Conservation (phyloP, 2,329 filamentous ascomycete species). For the Lasiodiplodia sp. region DNA sequence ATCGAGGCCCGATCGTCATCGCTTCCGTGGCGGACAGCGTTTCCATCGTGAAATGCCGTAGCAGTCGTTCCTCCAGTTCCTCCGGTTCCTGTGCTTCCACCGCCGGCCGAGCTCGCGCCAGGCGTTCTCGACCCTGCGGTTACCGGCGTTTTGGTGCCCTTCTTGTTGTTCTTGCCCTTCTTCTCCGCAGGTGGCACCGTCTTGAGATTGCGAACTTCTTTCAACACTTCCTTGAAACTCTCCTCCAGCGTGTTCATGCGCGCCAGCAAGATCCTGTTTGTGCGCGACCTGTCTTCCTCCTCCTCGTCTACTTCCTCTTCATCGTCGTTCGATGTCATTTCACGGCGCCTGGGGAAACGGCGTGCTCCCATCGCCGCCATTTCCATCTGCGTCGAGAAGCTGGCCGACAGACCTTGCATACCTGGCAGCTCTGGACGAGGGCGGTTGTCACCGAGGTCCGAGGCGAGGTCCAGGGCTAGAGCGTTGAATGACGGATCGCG, state of each 20-base stretch:
- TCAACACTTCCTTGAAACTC: slow-evolving; percentile 85
- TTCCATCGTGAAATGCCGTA: slow-evolving; percentile 11
- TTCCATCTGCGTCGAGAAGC: slow-evolving; percentile 74
- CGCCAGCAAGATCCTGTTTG: slow-evolving; percentile 80
- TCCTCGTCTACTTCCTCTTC: slow-evolving; percentile 31
- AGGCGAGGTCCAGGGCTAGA: slow-evolving; percentile 70
- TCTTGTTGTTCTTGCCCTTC: slow-evolving; percentile 9
- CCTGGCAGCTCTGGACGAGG: slow-evolving; percentile 59
- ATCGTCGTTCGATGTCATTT: neutral
- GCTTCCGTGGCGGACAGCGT: neutral
- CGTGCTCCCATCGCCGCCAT: slow-evolving; percentile 40
- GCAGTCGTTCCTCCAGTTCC: neutral
- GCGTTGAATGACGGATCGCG: slow-evolving; percentile 70
- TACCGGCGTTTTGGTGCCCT: slow-evolving; percentile 16
- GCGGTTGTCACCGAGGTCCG: slow-evolving; percentile 71
- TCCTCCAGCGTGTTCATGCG: slow-evolving; percentile 94
- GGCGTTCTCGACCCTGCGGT: slow-evolving; percentile 14
- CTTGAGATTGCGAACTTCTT: slow-evolving; percentile 73
- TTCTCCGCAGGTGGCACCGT: slow-evolving; percentile 23
- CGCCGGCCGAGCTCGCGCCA: neutral
- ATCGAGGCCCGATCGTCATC: slow-evolving; percentile 13
- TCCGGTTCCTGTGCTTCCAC: neutral
- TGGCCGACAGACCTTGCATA: slow-evolving; percentile 68
- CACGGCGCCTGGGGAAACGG: neutral
- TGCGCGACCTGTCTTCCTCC: slow-evolving; percentile 43